Evolutionary conservation across 73 alveolate species (phyloP), one percentile per base, ranked within the genome.

Genomic region (Halteria grandinella): DNA sequence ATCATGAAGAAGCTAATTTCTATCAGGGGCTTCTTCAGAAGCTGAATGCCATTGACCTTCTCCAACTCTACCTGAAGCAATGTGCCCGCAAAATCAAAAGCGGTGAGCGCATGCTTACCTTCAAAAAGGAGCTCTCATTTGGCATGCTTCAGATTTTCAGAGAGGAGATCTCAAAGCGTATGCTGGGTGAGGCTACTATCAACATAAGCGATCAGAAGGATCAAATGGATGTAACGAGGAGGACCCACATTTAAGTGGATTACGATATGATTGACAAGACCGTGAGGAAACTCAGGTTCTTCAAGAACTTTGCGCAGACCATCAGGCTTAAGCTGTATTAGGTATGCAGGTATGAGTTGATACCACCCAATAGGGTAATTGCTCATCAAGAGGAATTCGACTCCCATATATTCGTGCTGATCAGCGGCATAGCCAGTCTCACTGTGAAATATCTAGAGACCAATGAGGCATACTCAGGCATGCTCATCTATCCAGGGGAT

Each of bases 141-240:
- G 71, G 58, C n/a, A 51, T 52, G 75, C 75, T 73, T n/a, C 49
- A 73, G 33, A 73, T 73, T 7, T 73, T 73, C 51, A 73, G 85
- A 37, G 85, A 73, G 23, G 37, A 73, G 31, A 73, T 73, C 8
- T 54, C 58, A 17, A 73, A 73, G 57, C n/a, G n/a, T n/a, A n/a
- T n/a, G n/a, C n/a, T n/a, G n/a, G n/a, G n/a, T n/a, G n/a, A n/a
- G n/a, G n/a, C n/a, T n/a, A n/a, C n/a, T n/a, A n/a, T n/a, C n/a
- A n/a, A n/a, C 43, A 45, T 28, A 66, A 66, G 36, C 3, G 43
- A 18, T 66, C 47, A 10, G 80, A 66, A 27, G 32, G 80, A 45
- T 28, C 43, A 27, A 66, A 45, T 18, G 25, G 29, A 45, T 45
- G 32, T 47, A 44, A 44, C 10, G 47, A 45, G 31, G 4, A 4